These are phyloP conservation scores for Diaporthe capsici DNA, from an alignment of 2,329 filamentous ascomycete species.

Conservation along the genomic window DNA sequence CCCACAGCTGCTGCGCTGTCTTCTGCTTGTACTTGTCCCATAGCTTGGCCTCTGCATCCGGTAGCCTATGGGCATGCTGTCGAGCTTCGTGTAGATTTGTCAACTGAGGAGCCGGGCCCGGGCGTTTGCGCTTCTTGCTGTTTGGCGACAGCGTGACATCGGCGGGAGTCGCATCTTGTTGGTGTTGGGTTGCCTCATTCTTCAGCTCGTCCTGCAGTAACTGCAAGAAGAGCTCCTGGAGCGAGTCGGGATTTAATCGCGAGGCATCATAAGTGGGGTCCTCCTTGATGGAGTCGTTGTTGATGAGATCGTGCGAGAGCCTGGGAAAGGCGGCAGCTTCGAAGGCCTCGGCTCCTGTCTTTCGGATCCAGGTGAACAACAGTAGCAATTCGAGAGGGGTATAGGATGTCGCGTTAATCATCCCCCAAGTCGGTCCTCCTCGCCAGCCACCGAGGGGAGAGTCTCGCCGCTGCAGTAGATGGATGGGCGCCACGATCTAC, in stretches of 20 bases:
- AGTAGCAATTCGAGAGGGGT: slow-evolving; percentile 54
- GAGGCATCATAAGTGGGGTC: slow-evolving; percentile 79
- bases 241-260: slow-evolving; percentile 81
- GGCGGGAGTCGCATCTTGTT: slow-evolving; percentile 42
- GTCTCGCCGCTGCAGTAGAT: slow-evolving; percentile 51
- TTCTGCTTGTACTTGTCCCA: slow-evolving; percentile 82
- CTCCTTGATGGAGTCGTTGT: slow-evolving; percentile 79
- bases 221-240: slow-evolving; percentile 83
- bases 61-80: slow-evolving; percentile 77
- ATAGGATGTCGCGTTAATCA: slow-evolving; percentile 51
- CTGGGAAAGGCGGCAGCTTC: slow-evolving; percentile 51
- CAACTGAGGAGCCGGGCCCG: slow-evolving; percentile 67
- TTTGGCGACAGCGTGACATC: slow-evolving; percentile 67
- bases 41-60: slow-evolving; percentile 78
- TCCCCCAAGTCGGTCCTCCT: slow-evolving; percentile 52
- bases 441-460: slow-evolving; percentile 52
- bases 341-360: slow-evolving; percentile 50
- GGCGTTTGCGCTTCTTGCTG: slow-evolving; percentile 82
- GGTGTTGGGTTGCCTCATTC: slow-evolving; percentile 54
- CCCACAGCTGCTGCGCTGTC: slow-evolving; percentile 77
- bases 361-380: slow-evolving; percentile 51
- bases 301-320: slow-evolving; percentile 73
- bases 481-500: slow-evolving; percentile 53
- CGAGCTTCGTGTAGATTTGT: slow-evolving; percentile 77
- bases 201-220: slow-evolving; percentile 81